A percentile compares a stretch with the other conserved stretches of the same genome.
Conservation (phyloP, 202 grass and related monocot genomes). For the Hordeum pubiflorum region DNA sequence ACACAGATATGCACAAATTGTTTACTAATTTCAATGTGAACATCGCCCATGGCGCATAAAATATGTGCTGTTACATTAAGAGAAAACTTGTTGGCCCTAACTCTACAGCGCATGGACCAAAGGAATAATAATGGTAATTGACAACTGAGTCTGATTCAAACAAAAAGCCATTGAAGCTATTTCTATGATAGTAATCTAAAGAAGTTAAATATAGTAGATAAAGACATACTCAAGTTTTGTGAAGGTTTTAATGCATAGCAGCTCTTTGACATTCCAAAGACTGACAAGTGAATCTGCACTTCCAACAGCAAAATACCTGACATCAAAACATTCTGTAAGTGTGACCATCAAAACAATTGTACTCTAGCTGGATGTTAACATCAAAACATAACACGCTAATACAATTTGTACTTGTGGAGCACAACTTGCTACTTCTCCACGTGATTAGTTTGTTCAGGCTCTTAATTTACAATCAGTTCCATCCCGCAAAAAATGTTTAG, state of each 20-base stretch:
- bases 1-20: background rate
- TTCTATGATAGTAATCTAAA: background rate
- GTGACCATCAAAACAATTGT: conserved; percentile 15
- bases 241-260: conserved; percentile 92
- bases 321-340: conserved; percentile 37
- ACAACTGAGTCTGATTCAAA: background rate
- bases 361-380: background rate
- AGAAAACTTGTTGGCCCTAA: background rate
- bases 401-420: conserved; percentile 1
- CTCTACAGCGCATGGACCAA: background rate
- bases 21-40: background rate
- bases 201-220: background rate
- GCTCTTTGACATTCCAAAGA: conserved; percentile 91
- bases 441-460: background rate
- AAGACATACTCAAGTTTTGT: conserved; percentile 90
- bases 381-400: conserved; percentile 17
- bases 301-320: conserved; percentile 95
- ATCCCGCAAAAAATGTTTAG: no score
- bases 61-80: background rate
- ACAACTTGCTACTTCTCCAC: background rate
- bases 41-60: background rate
- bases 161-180: background rate
- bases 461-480: background rate
- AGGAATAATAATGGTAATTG: background rate
- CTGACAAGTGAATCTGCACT: conserved; percentile 99